phyloP scores from a whole-genome alignment of 345 rosid genomes.

The thale cress (Arabidopsis thaliana) region TAIR10.1 NC_003070.9:5040001-5040500 shows the following conservation, averaged over 20 bases:
- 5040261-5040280: conserved; percentile 33
- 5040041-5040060: conserved; percentile 83
- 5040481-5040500: conserved; percentile 39
- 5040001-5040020: conserved; percentile 70
- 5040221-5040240: conserved; percentile 16
- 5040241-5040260: conserved; percentile 31
- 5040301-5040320: conserved; percentile 40
- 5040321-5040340: conserved; percentile 36
- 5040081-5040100: conserved; percentile 91
- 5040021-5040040: conserved; percentile 77
- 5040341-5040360: conserved; percentile 16
- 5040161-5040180: conserved; percentile 82
- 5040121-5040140: conserved; percentile 82
- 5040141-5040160: conserved; percentile 77
- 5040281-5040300: conserved; percentile 36
- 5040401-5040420: conserved; percentile 23
- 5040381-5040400: conserved; percentile 32
- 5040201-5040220: conserved; percentile 6
- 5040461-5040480: conserved; percentile 16
- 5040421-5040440: conserved; percentile 40
- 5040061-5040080: conserved; percentile 88
- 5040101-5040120: conserved; percentile 89
- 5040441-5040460: conserved; percentile 41
- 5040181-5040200: conserved; percentile 84
- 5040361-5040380: conserved; percentile 26